These are phyloP conservation scores for Coniochaeta sp. DNA, from an alignment of 2,329 filamentous ascomycete genomes.

Conservation along the genomic window DNA sequence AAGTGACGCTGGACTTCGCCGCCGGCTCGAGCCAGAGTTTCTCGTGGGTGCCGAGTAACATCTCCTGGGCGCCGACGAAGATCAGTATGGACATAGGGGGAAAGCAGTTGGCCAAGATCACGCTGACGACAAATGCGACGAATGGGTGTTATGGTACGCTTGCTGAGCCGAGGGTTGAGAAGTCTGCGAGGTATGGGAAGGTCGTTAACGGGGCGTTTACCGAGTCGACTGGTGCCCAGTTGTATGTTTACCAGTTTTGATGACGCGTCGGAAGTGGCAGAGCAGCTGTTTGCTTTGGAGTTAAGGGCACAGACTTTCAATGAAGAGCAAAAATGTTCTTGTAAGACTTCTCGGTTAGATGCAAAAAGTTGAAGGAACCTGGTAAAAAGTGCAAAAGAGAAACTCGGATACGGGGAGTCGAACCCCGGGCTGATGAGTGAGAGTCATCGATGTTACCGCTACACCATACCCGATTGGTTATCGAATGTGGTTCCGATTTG, in stretches of 20 bases:
- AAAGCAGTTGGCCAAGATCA: neutral
- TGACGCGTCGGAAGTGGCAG: no score
- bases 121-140: neutral
- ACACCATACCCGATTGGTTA: neutral
- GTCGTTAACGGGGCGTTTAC: neutral
- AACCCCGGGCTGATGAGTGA: slow-evolving; percentile 2
- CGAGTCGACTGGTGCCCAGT: neutral
- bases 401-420: slow-evolving; percentile 2
- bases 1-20: neutral
- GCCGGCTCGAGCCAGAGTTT: neutral
- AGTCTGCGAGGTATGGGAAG: neutral
- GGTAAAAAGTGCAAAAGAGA: neutral
- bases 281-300: no score
- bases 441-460: slow-evolving; percentile 2
- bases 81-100: neutral
- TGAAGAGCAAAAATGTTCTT: no score
- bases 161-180: neutral
- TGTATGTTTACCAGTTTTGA: neutral
- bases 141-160: slow-evolving; percentile 1
- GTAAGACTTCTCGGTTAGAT: no score
- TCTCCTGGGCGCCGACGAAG: neutral
- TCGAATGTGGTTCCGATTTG: slow-evolving; percentile 1
- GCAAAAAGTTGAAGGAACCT: no score
- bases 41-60: neutral
- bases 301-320: neutral